These are phyloP conservation scores for Leccinellum albellum DNA, from an alignment of 768 basidiomycete genomes.

Conservation along the genomic window DNA sequence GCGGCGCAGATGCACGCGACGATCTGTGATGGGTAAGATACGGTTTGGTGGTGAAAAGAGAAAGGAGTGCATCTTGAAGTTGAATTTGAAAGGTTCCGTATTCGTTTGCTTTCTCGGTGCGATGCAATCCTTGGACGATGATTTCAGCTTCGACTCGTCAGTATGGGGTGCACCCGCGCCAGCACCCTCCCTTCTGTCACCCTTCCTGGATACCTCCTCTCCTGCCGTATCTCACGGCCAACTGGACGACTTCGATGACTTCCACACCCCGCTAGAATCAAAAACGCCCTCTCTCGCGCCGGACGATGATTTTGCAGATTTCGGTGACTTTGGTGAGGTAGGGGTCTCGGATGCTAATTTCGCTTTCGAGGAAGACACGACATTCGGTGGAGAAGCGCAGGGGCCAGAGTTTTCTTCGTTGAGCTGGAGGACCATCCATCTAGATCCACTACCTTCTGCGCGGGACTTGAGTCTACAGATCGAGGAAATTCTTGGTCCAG, in stretches of 20 bases:
- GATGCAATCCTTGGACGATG: constrained; percentile 58
- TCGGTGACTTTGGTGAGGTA: constrained; percentile 81
- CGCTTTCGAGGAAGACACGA: constrained; percentile 32
- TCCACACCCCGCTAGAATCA: constrained; percentile 47
- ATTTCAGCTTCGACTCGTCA: constrained; percentile 65
- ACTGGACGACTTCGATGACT: constrained; percentile 52
- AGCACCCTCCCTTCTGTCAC: constrained; percentile 29
- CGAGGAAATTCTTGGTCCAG: constrained; percentile 57
- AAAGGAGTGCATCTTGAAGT: constrained; percentile 40
- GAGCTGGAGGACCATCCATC: constrained; percentile 57
- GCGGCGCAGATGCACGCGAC: constrained; percentile 71
- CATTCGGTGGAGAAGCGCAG: constrained; percentile 11
- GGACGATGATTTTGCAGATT: constrained; percentile 84
- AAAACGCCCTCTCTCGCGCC: constrained; percentile 36
- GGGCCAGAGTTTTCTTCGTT: constrained; percentile 39
- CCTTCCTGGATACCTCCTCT: constrained; percentile 22
- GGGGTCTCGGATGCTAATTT: constrained; percentile 39
- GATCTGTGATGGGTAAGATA: constrained; percentile 47
- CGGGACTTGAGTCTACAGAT: constrained; percentile 58
- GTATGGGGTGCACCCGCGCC: constrained; percentile 61
- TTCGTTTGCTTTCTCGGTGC: neutral
- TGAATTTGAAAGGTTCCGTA: neutral
- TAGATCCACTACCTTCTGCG: constrained; percentile 63
- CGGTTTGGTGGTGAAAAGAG: constrained; percentile 59
- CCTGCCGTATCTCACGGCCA: constrained; percentile 31